These are phyloP conservation scores for Diplodia seriata DNA, from an alignment of 2,329 filamentous ascomycete genomes.

Conservation along the genomic window DNA sequence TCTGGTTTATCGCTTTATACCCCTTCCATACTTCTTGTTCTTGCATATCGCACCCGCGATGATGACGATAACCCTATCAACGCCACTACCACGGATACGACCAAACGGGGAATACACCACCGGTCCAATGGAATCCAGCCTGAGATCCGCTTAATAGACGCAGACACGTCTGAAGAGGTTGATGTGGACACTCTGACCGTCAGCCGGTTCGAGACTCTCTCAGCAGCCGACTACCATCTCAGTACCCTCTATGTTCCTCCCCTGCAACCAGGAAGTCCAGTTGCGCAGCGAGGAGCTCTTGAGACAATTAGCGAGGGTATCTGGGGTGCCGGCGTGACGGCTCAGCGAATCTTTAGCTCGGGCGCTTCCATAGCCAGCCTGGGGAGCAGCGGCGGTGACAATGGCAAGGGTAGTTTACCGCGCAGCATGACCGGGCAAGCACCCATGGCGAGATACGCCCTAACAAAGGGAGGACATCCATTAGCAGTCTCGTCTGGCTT, in stretches of 20 bases:
- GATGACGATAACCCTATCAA: slow-evolving; percentile 66
- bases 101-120: slow-evolving; percentile 68
- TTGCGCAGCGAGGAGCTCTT: slow-evolving; percentile 71
- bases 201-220: slow-evolving; percentile 84
- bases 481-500: slow-evolving; percentile 63
- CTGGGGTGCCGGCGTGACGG: slow-evolving; percentile 90
- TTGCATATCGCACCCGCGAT: slow-evolving; percentile 85
- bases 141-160: slow-evolving; percentile 88
- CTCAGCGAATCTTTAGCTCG: slow-evolving; percentile 85
- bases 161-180: slow-evolving; percentile 80
- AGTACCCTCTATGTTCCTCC: slow-evolving; percentile 80
- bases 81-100: slow-evolving; percentile 56
- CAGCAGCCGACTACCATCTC: slow-evolving; percentile 90
- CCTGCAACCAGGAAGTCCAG: slow-evolving; percentile 62
- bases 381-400: slow-evolving; percentile 50
- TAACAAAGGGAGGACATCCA: slow-evolving; percentile 50
- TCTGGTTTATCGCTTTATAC: slow-evolving; percentile 97
- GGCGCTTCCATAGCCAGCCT: slow-evolving; percentile 72
- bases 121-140: slow-evolving; percentile 83
- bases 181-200: slow-evolving; percentile 87
- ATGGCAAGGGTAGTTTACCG: slow-evolving; percentile 32
- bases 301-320: slow-evolving; percentile 79
- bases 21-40: slow-evolving; percentile 84
- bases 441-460: slow-evolving; percentile 6
- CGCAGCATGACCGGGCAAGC: slow-evolving; percentile 35